Evolutionary conservation across 2,329 filamentous ascomycete species (phyloP).

Genomic region (Trichophyton schoenleinii): DNA sequence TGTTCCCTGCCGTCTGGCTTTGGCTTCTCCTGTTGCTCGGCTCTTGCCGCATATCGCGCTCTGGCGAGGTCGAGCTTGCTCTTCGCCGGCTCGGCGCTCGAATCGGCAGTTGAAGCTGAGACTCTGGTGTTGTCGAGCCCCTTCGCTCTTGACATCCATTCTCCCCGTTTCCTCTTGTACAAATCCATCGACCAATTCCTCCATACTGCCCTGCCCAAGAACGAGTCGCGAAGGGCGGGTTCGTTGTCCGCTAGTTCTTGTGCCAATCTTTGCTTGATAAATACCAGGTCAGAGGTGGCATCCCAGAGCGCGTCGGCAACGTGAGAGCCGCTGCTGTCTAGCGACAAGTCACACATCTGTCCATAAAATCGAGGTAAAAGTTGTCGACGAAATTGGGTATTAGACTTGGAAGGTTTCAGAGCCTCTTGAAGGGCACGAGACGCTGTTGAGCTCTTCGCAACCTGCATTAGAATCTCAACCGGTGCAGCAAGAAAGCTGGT

Average conservation of each 20-base stretch:
- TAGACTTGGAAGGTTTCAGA: slow-evolving; percentile 42
- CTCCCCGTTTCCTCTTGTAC: slow-evolving; percentile 49
- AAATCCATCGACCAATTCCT: slow-evolving; percentile 63
- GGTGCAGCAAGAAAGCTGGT: slow-evolving; percentile 53
- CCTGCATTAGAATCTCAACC: slow-evolving; percentile 44
- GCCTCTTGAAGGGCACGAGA: slow-evolving; percentile 55
- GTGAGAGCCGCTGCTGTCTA: slow-evolving; percentile 52
- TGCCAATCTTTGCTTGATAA: slow-evolving; percentile 55
- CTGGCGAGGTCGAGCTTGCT: slow-evolving; percentile 46
- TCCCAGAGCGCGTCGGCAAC: slow-evolving; percentile 56
- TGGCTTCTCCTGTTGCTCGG: slow-evolving; percentile 15
- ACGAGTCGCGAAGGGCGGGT: slow-evolving; percentile 48
- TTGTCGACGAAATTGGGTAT: slow-evolving; percentile 47
- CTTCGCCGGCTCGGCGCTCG: slow-evolving; percentile 25
- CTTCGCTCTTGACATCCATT: slow-evolving; percentile 53
- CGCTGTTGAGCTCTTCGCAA: slow-evolving; percentile 50
- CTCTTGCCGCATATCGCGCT: slow-evolving; percentile 41
- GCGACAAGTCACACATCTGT: slow-evolving; percentile 47
- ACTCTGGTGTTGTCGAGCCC: slow-evolving; percentile 28
- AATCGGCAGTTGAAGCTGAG: slow-evolving; percentile 7
- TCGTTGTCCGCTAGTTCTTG: slow-evolving; percentile 50
- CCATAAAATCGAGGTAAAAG: slow-evolving; percentile 52
- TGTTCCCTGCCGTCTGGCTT: neutral
- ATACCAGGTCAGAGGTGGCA: slow-evolving; percentile 51
- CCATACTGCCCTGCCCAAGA: slow-evolving; percentile 56